These are phyloP conservation scores for Marchantia paleacea DNA, from an alignment of 225 moss, liverwort and hornwort species.

Conservation along the genomic window DNA sequence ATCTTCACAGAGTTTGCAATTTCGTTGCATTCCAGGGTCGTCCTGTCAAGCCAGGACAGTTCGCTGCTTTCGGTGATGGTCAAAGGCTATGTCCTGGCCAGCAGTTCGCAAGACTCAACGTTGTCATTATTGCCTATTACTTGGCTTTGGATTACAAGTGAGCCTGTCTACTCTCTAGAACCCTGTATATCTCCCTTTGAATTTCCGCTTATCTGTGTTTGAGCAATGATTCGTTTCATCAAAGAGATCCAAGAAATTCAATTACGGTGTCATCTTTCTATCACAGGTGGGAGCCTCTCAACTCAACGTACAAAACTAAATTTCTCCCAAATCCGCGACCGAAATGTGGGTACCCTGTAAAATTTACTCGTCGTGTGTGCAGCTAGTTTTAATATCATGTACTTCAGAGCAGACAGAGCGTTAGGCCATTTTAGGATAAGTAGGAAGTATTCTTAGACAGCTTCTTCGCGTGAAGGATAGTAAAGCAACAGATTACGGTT, in stretches of 20 bases:
- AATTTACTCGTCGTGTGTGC: not conserved
- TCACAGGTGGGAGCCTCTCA: not conserved
- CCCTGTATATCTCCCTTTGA: not conserved
- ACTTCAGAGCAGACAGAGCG: too few relatives aligned
- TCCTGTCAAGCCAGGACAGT: not conserved
- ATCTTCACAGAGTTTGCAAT: not conserved
- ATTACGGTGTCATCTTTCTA: not conserved
- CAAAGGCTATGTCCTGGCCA: not conserved
- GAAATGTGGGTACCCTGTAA: not conserved
- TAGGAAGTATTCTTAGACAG: too few relatives aligned
- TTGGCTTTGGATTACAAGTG: not conserved
- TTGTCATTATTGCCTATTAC: not conserved
- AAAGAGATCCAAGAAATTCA: not conserved
- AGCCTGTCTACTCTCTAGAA: not conserved
- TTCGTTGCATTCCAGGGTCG: not conserved
- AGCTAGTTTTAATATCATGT: too few relatives aligned
- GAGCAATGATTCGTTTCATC: too few relatives aligned
- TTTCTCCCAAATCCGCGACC: not conserved
- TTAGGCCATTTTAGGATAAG: too few relatives aligned
- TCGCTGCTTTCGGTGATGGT: not conserved
- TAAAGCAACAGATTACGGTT: too few relatives aligned
- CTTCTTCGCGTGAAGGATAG: too few relatives aligned
- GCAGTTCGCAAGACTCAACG: not conserved
- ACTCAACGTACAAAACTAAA: not conserved
- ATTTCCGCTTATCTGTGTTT: not conserved